Base-by-base conservation (phyloP, 2,329 filamentous ascomycete genomes). In the Ceratocystiopsis sp. region DNA sequence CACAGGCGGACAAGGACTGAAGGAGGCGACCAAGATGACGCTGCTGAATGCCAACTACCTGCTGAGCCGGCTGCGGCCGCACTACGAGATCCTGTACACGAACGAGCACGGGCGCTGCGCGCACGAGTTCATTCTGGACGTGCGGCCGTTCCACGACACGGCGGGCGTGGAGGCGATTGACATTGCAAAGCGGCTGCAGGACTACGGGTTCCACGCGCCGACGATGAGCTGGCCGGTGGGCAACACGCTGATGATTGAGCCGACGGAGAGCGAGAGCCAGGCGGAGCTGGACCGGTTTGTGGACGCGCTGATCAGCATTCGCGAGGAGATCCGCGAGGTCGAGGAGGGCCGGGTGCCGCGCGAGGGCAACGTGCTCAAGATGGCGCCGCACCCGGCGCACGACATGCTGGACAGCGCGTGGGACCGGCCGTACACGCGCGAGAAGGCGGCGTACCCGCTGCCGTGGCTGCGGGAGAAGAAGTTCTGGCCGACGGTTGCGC, bases 11-110 rank as follows among this genome's bases (percentile, higher is more conserved):
- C 69, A 76, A 37, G 89, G 87, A 19, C 73, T 96, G 32, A 89
- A 80, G 9, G 82, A 91, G 55, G 86, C 87, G 9, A 95, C 89
- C 44, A 84, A 91, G 65, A 78, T 93, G 53, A 91, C 85, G 3
- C 68, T 96, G n/a, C 75, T 96, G 41, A 95, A 94, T 61, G 89
- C 89, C 50, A 96, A 96, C 71, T 96, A 96, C 68, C 83, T 96
- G 57, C 80, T 94, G 55, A 79, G 83, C 41, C 81, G 83, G 44
- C 79, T 96, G 42, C 80, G 81, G 61, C 77, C 79, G 7, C 78
- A 95, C 66, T 96, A 91, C 63, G 71, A 75, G 1, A 89, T 96
- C 51, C 69, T 95, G n/a, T 95, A 95, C 67, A 93, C 85, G 52
- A 96, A 96, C 60, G 71, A 73, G 43, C 73, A 86, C 49, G 82